A percentile compares a stretch with the other conserved stretches of the same genome.
phyloP scores from a whole-genome alignment of 331 rosid genomes.

The Erythrophleum ivorense region DNA sequence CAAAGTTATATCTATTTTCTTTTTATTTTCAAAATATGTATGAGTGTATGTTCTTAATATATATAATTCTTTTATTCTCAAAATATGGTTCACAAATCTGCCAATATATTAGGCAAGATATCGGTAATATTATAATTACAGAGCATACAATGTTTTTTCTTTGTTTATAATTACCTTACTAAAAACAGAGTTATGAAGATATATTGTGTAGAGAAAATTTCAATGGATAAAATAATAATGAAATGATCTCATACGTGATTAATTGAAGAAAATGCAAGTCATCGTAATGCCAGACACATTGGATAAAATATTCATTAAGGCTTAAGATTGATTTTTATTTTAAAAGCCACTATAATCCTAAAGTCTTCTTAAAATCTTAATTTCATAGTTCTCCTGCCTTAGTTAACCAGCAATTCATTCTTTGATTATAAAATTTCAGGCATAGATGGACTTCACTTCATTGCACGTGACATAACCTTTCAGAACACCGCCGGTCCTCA shows the following conservation, averaged over 20 bases:
- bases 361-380: not conserved
- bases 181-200: not conserved
- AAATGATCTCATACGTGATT: not conserved
- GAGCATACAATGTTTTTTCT: not conserved
- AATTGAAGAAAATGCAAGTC: not conserved
- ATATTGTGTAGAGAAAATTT: not conserved
- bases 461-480: constrained; percentile 75
- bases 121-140: not conserved
- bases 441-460: constrained; percentile 70
- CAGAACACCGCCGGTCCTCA: constrained; percentile 69
- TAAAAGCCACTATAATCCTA: not conserved
- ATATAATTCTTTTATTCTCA: no score
- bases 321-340: not conserved
- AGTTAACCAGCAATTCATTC: not conserved
- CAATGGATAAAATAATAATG: not conserved
- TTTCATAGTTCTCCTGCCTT: not conserved
- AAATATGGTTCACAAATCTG: no score
- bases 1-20: no score
- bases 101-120: not conserved
- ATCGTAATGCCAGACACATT: not conserved
- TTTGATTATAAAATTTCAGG: constrained; percentile 43
- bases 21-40: no score
- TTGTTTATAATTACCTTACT: no score
- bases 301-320: not conserved
- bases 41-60: no score